Percentiles rank a stretch among this genome's conserved stretches.
Evolutionary conservation across 1,139 yeast genomes (phyloP).

Genomic region (Zygoascus sp.): DNA sequence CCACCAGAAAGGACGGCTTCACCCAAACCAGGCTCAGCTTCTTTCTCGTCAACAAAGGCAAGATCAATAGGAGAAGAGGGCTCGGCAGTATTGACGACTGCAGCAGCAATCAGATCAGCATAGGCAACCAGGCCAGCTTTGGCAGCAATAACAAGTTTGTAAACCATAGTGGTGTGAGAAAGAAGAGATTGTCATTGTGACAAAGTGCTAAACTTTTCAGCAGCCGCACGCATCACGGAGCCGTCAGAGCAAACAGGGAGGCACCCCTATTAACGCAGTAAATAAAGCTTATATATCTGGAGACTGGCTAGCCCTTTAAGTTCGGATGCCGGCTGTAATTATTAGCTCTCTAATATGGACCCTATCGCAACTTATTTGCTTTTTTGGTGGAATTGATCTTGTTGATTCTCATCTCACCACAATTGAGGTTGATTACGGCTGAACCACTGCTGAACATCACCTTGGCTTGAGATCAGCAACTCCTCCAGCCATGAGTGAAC

Average conservation of each 20-base stretch:
- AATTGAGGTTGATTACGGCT: too few species aligned
- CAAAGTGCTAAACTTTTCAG: background rate
- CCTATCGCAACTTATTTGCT: too few species aligned
- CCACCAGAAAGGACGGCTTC: slow-evolving; percentile 47
- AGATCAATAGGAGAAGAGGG: slow-evolving; percentile 51
- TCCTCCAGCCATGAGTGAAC: slow-evolving; percentile 40
- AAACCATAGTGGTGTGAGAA: slow-evolving; percentile 7
- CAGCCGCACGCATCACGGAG: background rate
- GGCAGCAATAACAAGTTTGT: slow-evolving; percentile 62
- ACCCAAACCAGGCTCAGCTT: slow-evolving; percentile 37
- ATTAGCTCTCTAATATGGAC: too few species aligned
- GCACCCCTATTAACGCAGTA: too few species aligned
- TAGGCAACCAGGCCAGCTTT: slow-evolving; percentile 82
- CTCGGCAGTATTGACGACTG: slow-evolving; percentile 56
- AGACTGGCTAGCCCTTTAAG: too few species aligned
- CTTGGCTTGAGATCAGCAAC: too few species aligned
- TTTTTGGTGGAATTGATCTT: too few species aligned
- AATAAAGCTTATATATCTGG: too few species aligned
- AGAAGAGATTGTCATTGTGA: background rate
- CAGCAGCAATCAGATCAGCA: slow-evolving; percentile 74
- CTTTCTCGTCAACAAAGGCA: slow-evolving; percentile 46
- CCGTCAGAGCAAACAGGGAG: background rate
- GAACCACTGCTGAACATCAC: too few species aligned
- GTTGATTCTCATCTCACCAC: too few species aligned
- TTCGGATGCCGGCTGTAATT: too few species aligned